Evolutionary conservation across 495 filamentous ascomycete species (phyloP).

Genomic region (Trichoderma erinaceum): DNA sequence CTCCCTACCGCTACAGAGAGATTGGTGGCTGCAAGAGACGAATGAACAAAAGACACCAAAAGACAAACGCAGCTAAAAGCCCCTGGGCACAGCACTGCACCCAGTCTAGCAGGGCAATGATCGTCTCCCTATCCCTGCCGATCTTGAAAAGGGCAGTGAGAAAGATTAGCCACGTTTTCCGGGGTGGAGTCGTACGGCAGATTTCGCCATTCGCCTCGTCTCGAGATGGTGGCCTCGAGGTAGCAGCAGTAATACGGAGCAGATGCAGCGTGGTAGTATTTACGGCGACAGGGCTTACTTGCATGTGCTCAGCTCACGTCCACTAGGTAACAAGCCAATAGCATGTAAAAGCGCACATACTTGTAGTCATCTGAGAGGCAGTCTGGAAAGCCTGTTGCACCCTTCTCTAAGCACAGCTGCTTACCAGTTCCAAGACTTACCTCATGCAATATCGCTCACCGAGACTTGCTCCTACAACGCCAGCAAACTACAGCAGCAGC

Average conservation of each 20-base stretch:
- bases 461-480: background rate
- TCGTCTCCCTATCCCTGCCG: background rate
- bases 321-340: no score
- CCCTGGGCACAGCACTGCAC: background rate
- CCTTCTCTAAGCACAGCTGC: no score
- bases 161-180: constrained; percentile 2
- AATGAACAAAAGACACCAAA: no score
- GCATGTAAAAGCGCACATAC: no score
- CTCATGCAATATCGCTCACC: no score
- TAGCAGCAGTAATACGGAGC: background rate
- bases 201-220: background rate
- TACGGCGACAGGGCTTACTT: background rate
- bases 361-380: no score
- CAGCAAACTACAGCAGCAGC: background rate
- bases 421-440: background rate
- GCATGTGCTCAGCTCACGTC: background rate
- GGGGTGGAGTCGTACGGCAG: background rate
- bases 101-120: background rate
- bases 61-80: no score
- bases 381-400: no score
- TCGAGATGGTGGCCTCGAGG: background rate
- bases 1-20: no score
- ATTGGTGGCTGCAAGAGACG: no score
- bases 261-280: background rate
- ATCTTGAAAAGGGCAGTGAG: background rate